These are phyloP conservation scores for Candida germanica DNA, from an alignment of 805 yeast species.

Conservation along the genomic window DNA sequence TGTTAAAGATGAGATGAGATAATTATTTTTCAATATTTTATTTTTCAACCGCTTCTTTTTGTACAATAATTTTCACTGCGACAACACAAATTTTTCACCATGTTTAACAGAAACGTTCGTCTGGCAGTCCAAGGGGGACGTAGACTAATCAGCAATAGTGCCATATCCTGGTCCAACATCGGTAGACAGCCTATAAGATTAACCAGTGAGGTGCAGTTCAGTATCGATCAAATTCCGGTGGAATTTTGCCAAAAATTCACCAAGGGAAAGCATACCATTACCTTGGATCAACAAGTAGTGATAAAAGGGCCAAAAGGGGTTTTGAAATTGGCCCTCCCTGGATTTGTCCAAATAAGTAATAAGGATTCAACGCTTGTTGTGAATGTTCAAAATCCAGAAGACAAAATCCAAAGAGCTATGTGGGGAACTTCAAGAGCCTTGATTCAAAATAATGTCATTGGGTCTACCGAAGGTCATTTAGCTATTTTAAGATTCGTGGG, in stretches of 20 bases:
- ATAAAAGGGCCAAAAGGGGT: slow-evolving; percentile 79
- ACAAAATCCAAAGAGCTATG: slow-evolving; percentile 74
- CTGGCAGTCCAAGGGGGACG: slow-evolving; percentile 1
- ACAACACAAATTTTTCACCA: slow-evolving; percentile 4
- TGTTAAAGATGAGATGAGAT: slow-evolving; percentile 25
- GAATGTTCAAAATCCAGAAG: slow-evolving; percentile 51
- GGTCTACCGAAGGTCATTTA: slow-evolving; percentile 91
- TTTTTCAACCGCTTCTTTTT: too few species aligned
- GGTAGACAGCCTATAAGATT: slow-evolving; percentile 77
- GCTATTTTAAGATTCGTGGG: slow-evolving; percentile 88
- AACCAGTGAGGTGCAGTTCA: slow-evolving; percentile 56
- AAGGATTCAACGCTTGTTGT: slow-evolving; percentile 43
- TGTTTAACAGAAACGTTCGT: too few species aligned
- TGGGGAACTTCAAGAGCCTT: slow-evolving; percentile 94
- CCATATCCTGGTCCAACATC: slow-evolving; percentile 51
- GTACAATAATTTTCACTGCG: slow-evolving; percentile 8
- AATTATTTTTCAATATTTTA: background rate
- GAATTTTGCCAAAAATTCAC: slow-evolving; percentile 57
- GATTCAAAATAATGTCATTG: slow-evolving; percentile 72
- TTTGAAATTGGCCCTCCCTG: slow-evolving; percentile 63
- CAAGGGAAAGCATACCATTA: slow-evolving; percentile 61
- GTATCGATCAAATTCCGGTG: slow-evolving; percentile 45
- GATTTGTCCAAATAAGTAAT: slow-evolving; percentile 53
- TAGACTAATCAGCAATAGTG: background rate
- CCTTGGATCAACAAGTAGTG: slow-evolving; percentile 55